Percentiles rank a stretch among this genome's conserved stretches.
phyloP scores from a whole-genome alignment of 1,139 yeast genomes.

The Dujonia santamariae region DNA sequence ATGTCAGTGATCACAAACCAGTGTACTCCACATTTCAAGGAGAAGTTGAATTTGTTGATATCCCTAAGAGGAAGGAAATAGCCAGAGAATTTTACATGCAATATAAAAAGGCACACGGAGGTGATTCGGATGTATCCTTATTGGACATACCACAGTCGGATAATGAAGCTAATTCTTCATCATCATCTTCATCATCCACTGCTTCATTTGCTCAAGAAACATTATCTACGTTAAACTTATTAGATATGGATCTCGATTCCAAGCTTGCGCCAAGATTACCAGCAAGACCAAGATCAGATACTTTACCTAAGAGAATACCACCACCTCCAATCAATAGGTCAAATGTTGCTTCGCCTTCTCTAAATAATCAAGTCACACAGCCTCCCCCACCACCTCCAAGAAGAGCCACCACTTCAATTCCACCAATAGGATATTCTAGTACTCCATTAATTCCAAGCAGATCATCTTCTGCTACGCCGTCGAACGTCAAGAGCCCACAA shows the following conservation, averaged over 20 bases:
- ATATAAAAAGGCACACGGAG: constrained; percentile 31
- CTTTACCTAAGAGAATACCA: constrained; percentile 30
- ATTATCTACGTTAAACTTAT: constrained; percentile 34
- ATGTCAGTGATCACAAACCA: constrained; percentile 86
- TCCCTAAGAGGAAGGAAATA: constrained; percentile 25
- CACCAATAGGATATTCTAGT: constrained; percentile 36
- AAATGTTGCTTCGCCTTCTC: constrained; percentile 4
- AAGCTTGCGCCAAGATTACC: constrained; percentile 19
- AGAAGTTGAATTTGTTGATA: constrained; percentile 62
- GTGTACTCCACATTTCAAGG: constrained; percentile 74
- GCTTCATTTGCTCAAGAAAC: constrained; percentile 20
- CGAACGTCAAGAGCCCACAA: constrained; percentile 8
- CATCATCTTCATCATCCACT: constrained; percentile 14
- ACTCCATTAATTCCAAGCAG: constrained; percentile 41
- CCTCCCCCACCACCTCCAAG: constrained; percentile 29
- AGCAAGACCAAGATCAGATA: constrained; percentile 17
- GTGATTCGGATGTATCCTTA: constrained; percentile 15
- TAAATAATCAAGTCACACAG: not conserved
- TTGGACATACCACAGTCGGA: constrained; percentile 13
- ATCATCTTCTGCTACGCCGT: constrained; percentile 29
- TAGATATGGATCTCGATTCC: constrained; percentile 25
- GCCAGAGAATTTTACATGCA: constrained; percentile 29
- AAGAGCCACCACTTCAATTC: constrained; percentile 14
- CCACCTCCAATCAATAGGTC: constrained; percentile 34
- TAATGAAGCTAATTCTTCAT: not conserved